Evolutionary conservation across 1,284 basidiomycete species (phyloP), one percentile per base, ranked within the genome.

Genomic region (Amylostereum chailletii): DNA sequence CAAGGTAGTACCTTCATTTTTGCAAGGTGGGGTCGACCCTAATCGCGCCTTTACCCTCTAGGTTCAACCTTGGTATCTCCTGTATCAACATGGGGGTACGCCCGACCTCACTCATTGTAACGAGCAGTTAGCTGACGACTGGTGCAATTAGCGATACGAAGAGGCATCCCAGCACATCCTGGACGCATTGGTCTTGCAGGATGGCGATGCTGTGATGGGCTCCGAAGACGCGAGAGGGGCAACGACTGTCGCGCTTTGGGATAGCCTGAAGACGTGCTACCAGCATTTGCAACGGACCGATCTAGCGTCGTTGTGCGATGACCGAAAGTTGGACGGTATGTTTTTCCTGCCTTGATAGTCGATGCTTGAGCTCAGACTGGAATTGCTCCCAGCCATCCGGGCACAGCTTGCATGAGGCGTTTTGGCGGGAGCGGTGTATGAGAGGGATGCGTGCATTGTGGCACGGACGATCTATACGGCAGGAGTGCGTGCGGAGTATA

Each of bases 51-150:
- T 33, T 51, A 38, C 47, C 49, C 37, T 46, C 42, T 48, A 89
- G 90, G 55, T 95, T 90, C 67, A 95, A 96, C 66, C 73, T 95
- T 19, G 93, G 91, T 29, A 95, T 95, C 55, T 88, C 90, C 1
- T 91, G 84, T 62, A 88, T 92, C 63, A 94, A 92, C 64, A 75
- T 95, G 47, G 75, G 76, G 52, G 89, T 91, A 63, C 54, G 79
- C 71, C 11, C 11, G 34, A 7, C 37, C 26, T 34, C 29, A 33
- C 29, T 34, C 38, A 6, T 41, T 10, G 9, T 11, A 34, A 27
- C 53, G 30, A 42, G 45, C 40, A 41, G 37, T 44, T 47, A 30
- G 39, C 19, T 54, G 29, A 29, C 43, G 6, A 41, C 39, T 37
- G 51, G 38, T 32, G 39, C 29, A 29, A 19, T 19, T 58, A 91